These are phyloP conservation scores for Erucastrum elatum DNA, from an alignment of 345 rosid genomes.

Conservation along the genomic window DNA sequence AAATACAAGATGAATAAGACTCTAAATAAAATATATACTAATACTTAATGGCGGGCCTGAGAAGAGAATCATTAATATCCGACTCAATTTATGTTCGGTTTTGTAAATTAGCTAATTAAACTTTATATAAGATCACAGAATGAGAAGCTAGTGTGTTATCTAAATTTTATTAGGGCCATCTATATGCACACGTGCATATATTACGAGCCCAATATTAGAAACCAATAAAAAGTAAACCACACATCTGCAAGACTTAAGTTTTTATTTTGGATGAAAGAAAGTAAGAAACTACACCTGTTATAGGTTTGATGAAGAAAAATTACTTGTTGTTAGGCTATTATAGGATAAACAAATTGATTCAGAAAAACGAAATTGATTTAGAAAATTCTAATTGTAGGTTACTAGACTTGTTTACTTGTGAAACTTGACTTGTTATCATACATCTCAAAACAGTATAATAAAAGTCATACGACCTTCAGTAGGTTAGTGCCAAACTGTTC, in stretches of 20 bases:
- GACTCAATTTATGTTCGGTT: not conserved
- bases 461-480: not conserved
- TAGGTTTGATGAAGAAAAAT: too few relatives aligned
- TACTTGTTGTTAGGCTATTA: too few relatives aligned
- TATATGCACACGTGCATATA: not conserved
- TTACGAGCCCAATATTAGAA: not conserved
- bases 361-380: not conserved
- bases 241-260: slow-evolving; percentile 4
- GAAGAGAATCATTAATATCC: not conserved
- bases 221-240: slow-evolving; percentile 1
- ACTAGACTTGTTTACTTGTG: slow-evolving; percentile 8
- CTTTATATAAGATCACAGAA: not conserved
- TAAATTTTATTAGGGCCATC: not conserved
- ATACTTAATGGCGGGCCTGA: not conserved
- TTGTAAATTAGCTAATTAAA: not conserved
- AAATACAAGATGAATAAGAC: not conserved
- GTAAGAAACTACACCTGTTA: too few relatives aligned
- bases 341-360: too few relatives aligned
- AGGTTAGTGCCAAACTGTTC: slow-evolving; percentile 19
- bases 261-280: not conserved
- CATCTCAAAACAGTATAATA: not conserved
- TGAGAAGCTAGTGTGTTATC: not conserved
- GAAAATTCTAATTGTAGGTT: not conserved
- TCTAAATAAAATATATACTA: not conserved
- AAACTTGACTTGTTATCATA: slow-evolving; percentile 6